Evolutionary conservation across 176 grass and related monocot species (phyloP).

Genomic region (Oryza longistaminata): DNA sequence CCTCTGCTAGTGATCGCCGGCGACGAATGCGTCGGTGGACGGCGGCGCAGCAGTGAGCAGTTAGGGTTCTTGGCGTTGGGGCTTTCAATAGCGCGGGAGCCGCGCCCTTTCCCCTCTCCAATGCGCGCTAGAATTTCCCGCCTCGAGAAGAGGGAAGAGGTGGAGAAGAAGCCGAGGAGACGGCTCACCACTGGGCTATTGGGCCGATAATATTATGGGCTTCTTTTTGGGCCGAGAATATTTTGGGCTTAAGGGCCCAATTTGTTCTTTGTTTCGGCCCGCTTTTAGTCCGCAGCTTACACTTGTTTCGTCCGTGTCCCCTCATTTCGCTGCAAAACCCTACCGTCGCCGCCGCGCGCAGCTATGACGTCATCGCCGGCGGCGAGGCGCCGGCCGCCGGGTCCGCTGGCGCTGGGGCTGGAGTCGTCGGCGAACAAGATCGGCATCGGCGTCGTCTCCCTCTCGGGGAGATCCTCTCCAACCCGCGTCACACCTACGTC

Average conservation of each 20-base stretch:
- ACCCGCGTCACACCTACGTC: constrained; percentile 93
- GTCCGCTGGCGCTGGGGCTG: constrained; percentile 65
- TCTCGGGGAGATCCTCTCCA: constrained; percentile 78
- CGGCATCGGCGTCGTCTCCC: constrained; percentile 72
- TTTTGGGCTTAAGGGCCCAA: neutral
- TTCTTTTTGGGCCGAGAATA: neutral
- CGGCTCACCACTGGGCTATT: neutral
- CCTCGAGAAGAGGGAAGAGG: too few species aligned
- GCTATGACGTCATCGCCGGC: constrained; percentile 34
- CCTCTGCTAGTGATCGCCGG: too few species aligned
- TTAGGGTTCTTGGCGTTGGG: too few species aligned
- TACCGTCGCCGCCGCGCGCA: constrained; percentile 5
- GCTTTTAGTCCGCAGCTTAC: neutral
- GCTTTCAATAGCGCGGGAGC: too few species aligned
- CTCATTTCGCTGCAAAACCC: neutral
- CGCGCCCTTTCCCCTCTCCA: too few species aligned
- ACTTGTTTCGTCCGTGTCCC: neutral
- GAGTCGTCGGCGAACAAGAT: constrained; percentile 96
- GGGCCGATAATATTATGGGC: too few species aligned
- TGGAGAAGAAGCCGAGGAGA: neutral
- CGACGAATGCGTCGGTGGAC: too few species aligned
- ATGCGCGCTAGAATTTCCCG: too few species aligned
- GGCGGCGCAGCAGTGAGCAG: too few species aligned
- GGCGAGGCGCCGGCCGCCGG: constrained; percentile 27
- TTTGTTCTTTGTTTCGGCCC: neutral